Conservation (phyloP, 2,329 filamentous ascomycete species). For the Colletotrichum tamarilloi region DNA sequence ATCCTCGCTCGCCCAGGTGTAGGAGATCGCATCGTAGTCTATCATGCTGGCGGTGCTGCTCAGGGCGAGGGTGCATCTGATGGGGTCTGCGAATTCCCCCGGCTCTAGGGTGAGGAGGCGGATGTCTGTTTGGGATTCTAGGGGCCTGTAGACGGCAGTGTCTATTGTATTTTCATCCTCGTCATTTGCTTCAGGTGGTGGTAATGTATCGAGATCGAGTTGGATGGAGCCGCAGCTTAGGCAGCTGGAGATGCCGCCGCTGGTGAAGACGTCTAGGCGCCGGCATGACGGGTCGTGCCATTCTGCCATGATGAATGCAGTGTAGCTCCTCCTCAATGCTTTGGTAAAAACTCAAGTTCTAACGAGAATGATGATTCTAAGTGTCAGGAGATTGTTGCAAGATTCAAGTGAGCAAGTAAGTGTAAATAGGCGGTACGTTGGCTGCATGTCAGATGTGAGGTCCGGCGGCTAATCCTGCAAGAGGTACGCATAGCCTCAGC, state of each 20-base stretch:
- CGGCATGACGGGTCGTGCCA: constrained; percentile 17
- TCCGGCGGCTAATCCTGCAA: not conserved
- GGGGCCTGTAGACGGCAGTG: not conserved
- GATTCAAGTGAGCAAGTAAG: not conserved
- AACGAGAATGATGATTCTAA: not conserved
- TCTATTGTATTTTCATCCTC: too few relatives aligned
- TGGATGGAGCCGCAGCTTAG: not conserved
- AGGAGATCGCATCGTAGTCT: constrained; percentile 48
- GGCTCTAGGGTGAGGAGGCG: not conserved
- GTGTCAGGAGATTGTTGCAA: not conserved
- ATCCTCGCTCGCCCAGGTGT: constrained; percentile 47
- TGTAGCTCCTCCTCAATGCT: not conserved
- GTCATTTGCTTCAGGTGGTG: not conserved
- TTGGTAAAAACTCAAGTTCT: not conserved
- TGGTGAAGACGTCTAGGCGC: not conserved
- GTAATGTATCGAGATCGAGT: not conserved
- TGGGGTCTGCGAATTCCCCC: not conserved
- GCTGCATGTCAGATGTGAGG: not conserved
- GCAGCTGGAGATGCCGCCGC: not conserved
- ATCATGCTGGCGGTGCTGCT: not conserved
- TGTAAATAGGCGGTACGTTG: not conserved
- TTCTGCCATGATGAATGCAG: not conserved
- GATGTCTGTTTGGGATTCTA: not conserved
- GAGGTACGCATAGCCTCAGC: not conserved
- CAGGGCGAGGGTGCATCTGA: not conserved